These are phyloP conservation scores for Asclepias syriaca DNA, from an alignment of 257 asterid species.

Conservation along the genomic window DNA sequence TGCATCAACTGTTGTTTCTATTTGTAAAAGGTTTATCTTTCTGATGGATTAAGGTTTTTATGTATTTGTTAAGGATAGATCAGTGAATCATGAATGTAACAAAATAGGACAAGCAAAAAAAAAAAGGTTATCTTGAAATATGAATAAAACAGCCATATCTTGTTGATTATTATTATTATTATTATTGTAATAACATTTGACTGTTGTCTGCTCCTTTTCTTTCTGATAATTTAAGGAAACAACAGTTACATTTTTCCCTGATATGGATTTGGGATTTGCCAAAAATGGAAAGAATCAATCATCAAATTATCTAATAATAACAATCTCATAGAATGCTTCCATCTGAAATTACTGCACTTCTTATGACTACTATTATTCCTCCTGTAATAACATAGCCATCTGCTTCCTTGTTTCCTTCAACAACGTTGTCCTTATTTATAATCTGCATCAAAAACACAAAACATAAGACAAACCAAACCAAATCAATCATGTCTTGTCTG, in stretches of 20 bases:
- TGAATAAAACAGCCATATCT: background rate
- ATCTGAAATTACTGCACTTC: conserved; percentile 58
- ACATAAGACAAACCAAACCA: background rate
- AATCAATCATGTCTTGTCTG: too few species aligned
- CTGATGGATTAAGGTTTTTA: background rate
- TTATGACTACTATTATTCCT: conserved; percentile 57
- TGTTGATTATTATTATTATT: background rate
- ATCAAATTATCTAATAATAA: background rate
- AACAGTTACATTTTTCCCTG: background rate
- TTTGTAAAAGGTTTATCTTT: background rate
- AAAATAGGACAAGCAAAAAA: background rate
- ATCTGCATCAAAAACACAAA: conserved; percentile 40
- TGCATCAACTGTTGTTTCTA: background rate
- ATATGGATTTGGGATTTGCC: background rate
- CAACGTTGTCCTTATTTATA: conserved; percentile 60
- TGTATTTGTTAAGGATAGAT: background rate
- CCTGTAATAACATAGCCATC: conserved; percentile 53
- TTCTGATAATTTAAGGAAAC: background rate
- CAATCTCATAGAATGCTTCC: conserved; percentile 44
- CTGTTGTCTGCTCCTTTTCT: background rate
- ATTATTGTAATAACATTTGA: background rate
- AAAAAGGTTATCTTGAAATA: background rate
- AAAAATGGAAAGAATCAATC: background rate
- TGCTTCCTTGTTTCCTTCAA: conserved; percentile 59
- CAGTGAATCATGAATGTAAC: background rate